Evolutionary conservation across 441 rosid species (phyloP).

Genomic region (Populus hybrid): DNA sequence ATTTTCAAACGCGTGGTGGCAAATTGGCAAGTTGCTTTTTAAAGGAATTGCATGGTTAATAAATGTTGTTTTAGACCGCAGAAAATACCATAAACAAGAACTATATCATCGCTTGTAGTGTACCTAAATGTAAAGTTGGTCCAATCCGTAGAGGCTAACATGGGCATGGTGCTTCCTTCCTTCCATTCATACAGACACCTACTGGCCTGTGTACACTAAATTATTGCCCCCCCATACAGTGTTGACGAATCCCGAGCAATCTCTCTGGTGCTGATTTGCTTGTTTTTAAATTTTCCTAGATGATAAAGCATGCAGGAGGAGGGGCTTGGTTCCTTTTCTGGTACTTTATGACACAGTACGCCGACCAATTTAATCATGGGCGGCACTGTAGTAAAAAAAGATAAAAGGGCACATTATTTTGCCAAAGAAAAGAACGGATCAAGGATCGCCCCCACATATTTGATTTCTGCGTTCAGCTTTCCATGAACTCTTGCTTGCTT

Average conservation of each 20-base stretch:
- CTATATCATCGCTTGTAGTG: background rate
- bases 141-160: conserved; percentile 2
- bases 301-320: background rate
- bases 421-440: background rate
- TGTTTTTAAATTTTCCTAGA: conserved; percentile 5
- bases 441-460: too few species aligned
- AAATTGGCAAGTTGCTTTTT: conserved; percentile 24
- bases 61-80: background rate
- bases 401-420: background rate
- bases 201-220: conserved; percentile 18
- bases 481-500: background rate
- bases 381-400: background rate
- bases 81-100: background rate
- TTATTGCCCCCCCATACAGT: conserved; percentile 17
- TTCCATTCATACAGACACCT: conserved; percentile 17
- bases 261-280: background rate
- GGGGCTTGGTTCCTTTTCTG: conserved; percentile 2
- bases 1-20: conserved; percentile 15
- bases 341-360: background rate
- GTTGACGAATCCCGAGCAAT: too few species aligned
- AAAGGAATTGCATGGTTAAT: conserved; percentile 18
- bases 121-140: conserved; percentile 5
- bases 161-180: background rate
- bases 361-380: background rate
- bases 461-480: background rate